Percentiles rank a stretch among this genome's conserved stretches.
phyloP scores from a whole-genome alignment of 2,329 filamentous ascomycete species.

The Metarhizium album region DNA sequence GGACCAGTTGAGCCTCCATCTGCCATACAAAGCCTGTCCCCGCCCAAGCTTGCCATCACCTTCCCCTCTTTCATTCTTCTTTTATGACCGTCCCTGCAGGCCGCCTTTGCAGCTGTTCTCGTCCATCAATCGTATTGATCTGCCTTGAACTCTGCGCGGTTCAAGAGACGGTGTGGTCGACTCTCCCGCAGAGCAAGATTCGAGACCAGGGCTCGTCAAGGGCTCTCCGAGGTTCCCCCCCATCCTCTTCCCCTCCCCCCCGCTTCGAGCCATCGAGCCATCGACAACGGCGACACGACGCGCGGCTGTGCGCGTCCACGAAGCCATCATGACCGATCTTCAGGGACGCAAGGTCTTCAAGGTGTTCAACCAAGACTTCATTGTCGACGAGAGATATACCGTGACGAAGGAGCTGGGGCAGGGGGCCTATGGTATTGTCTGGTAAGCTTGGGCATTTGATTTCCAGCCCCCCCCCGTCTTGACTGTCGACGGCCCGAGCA shows the following conservation, averaged over 20 bases:
- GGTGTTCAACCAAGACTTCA: slow-evolving; percentile 99
- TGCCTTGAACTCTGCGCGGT: background rate
- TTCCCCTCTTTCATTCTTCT: background rate
- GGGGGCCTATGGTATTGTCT: slow-evolving; percentile 97
- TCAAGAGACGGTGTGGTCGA: background rate
- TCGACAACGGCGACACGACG: background rate
- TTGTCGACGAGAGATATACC: slow-evolving; percentile 95
- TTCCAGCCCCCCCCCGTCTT: background rate
- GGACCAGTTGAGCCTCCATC: background rate
- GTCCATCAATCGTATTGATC: background rate
- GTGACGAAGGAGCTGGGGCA: slow-evolving; percentile 98
- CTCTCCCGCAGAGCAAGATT: background rate
- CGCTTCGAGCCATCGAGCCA: background rate
- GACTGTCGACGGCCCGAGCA: too few species aligned
- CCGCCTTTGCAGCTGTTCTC: background rate
- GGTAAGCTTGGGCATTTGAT: slow-evolving; percentile 43
- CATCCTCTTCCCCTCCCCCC: background rate
- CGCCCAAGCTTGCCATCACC: background rate
- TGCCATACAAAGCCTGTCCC: slow-evolving; percentile 2
- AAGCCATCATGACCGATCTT: slow-evolving; percentile 27
- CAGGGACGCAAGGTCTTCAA: slow-evolving; percentile 81
- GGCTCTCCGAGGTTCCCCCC: background rate
- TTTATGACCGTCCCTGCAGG: background rate
- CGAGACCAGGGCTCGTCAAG: background rate
- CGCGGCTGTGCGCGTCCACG: background rate